Percentiles rank a stretch among this genome's conserved stretches.
Conservation (phyloP, 352 stramenopile species). For the Pythium volutum region DNA sequence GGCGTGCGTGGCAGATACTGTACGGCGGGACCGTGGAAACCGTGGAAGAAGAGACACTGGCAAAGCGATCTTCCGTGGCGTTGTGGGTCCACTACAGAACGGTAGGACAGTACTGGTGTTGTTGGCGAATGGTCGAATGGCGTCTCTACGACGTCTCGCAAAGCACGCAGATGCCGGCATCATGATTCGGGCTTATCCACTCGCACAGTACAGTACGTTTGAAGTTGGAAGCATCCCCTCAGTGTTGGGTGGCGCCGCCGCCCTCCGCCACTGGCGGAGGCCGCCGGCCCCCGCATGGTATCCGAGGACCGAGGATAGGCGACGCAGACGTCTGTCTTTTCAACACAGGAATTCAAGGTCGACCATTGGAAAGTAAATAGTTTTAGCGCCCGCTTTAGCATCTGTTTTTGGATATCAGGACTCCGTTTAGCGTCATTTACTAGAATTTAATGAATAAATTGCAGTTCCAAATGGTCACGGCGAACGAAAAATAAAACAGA, state of each 20-base stretch:
- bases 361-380: not conserved
- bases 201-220: too few relatives aligned
- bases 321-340: not conserved
- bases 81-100: too few relatives aligned
- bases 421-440: too few relatives aligned
- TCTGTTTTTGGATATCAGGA: not conserved
- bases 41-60: conserved; percentile 8
- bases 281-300: not conserved
- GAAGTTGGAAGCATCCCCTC: not conserved
- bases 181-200: not conserved
- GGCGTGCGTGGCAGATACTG: conserved; percentile 1
- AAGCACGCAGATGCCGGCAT: not conserved
- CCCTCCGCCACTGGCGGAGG: too few relatives aligned
- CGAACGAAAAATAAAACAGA: conserved; percentile 1
- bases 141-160: not conserved
- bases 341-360: not conserved
- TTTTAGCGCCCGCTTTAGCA: conserved; percentile 2
- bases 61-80: not conserved
- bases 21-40: not conserved
- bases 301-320: too few relatives aligned
- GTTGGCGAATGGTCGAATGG: not conserved
- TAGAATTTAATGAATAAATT: too few relatives aligned
- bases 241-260: not conserved
- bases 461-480: not conserved
- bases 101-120: not conserved